These are phyloP conservation scores for Eucalyptus shirleyi DNA, from an alignment of 345 rosid species.

Conservation along the genomic window DNA sequence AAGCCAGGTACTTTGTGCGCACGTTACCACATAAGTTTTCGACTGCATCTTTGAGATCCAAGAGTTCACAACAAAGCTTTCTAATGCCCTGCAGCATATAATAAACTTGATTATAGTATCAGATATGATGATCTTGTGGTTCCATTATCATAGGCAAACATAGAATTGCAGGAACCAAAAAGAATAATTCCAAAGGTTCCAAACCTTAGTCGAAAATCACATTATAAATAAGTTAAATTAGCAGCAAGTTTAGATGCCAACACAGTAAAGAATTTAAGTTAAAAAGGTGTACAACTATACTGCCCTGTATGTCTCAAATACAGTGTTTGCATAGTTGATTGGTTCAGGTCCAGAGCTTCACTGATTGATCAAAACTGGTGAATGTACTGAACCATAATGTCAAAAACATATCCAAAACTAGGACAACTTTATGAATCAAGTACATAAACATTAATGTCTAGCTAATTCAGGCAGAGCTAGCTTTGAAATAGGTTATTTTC, in stretches of 20 bases:
- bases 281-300: not conserved
- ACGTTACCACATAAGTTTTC: slow-evolving; percentile 79
- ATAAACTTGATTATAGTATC: not conserved
- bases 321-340: not conserved
- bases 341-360: not conserved
- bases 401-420: not conserved
- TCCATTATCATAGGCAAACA: not conserved
- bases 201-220: not conserved
- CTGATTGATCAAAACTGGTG: not conserved
- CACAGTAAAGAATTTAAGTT: not conserved
- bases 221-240: not conserved
- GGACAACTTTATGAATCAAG: not conserved
- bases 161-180: not conserved
- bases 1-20: slow-evolving; percentile 72
- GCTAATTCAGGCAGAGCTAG: not conserved
- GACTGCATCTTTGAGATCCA: slow-evolving; percentile 96
- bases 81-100: slow-evolving; percentile 69
- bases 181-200: not conserved
- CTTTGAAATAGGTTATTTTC: not conserved
- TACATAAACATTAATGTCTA: not conserved
- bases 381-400: not conserved
- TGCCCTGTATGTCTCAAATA: not conserved
- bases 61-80: slow-evolving; percentile 86
- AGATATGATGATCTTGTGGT: not conserved
- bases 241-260: not conserved